Evolutionary conservation across 371 early-diverging fungal genomes (phyloP).

Genomic region (Lichtheimia ramosa): DNA sequence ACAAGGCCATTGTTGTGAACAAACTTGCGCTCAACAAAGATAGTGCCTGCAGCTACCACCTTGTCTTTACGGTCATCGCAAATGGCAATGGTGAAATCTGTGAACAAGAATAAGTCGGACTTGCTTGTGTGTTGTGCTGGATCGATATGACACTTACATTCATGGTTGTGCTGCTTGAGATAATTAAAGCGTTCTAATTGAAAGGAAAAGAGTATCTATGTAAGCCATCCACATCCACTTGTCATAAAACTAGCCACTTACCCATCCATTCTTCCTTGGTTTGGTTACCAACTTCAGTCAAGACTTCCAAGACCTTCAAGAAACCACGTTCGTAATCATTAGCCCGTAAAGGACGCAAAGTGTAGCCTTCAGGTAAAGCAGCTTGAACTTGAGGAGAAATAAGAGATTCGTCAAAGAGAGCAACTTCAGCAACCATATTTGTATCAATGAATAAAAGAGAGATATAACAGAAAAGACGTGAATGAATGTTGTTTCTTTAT

Average conservation of each 20-base stretch:
- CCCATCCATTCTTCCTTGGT: conserved; percentile 64
- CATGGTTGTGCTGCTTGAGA: conserved; percentile 70
- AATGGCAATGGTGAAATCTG: conserved; percentile 81
- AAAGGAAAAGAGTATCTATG: background rate
- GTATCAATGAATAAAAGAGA: background rate
- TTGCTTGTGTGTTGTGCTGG: background rate
- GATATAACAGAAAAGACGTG: background rate
- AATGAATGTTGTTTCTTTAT: background rate
- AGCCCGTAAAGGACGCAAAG: conserved; percentile 78
- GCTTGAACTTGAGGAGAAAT: conserved; percentile 77
- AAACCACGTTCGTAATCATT: conserved; percentile 84
- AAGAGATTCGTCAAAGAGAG: conserved; percentile 70
- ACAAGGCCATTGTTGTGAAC: conserved; percentile 82
- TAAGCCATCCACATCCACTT: background rate
- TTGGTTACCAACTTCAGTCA: conserved; percentile 80
- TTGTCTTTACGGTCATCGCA: conserved; percentile 63
- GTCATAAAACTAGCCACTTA: background rate
- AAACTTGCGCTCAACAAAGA: conserved; percentile 97
- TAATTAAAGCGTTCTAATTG: conserved; percentile 69
- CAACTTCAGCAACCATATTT: conserved; percentile 25
- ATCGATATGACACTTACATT: conserved; percentile 54
- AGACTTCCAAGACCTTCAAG: conserved; percentile 65
- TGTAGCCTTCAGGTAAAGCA: conserved; percentile 77
- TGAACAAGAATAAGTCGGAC: background rate
- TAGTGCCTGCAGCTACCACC: conserved; percentile 93